Conservation (phyloP, 1,139 yeast species). For the Meyerozyma sp. region DNA sequence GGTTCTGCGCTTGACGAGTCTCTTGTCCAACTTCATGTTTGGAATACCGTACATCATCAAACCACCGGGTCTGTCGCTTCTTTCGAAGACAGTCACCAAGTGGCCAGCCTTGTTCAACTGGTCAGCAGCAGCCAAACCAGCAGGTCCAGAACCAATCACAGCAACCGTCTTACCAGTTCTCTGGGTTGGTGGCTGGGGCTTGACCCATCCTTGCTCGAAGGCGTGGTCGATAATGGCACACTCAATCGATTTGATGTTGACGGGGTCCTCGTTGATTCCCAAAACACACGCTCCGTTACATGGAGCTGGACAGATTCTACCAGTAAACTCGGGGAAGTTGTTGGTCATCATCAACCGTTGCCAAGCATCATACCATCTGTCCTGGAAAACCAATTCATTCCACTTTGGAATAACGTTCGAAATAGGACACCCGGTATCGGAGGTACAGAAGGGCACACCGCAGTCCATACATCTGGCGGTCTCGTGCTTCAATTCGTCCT, state of each 20-base stretch:
- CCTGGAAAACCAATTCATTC: constrained; percentile 93
- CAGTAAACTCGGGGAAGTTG: constrained; percentile 98
- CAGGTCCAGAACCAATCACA: constrained; percentile 92
- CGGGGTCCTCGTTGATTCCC: constrained; percentile 92
- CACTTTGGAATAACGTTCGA: constrained; percentile 97
- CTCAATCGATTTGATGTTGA: constrained; percentile 93
- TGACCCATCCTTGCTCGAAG: constrained; percentile 94
- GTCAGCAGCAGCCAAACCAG: constrained; percentile 95
- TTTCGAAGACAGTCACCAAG: constrained; percentile 82
- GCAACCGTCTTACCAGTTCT: constrained; percentile 88
- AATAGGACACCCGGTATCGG: constrained; percentile 97
- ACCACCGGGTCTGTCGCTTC: constrained; percentile 96
- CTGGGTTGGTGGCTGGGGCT: constrained; percentile 68
- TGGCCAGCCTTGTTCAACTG: constrained; percentile 97
- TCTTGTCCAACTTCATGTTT: constrained; percentile 95
- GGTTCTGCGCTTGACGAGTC: constrained; percentile 87
- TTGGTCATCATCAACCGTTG: constrained; percentile 92
- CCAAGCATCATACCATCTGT: constrained; percentile 92
- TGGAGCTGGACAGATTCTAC: constrained; percentile 98
- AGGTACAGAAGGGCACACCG: constrained; percentile 98
- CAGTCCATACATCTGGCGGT: constrained; percentile 99
- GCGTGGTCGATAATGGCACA: constrained; percentile 96
- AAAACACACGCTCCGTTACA: constrained; percentile 98
- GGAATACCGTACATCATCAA: constrained; percentile 98
- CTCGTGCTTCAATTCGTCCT: constrained; percentile 82